Conservation (phyloP, 169 alveolate species). For the Perkinsus olseni region DNA sequence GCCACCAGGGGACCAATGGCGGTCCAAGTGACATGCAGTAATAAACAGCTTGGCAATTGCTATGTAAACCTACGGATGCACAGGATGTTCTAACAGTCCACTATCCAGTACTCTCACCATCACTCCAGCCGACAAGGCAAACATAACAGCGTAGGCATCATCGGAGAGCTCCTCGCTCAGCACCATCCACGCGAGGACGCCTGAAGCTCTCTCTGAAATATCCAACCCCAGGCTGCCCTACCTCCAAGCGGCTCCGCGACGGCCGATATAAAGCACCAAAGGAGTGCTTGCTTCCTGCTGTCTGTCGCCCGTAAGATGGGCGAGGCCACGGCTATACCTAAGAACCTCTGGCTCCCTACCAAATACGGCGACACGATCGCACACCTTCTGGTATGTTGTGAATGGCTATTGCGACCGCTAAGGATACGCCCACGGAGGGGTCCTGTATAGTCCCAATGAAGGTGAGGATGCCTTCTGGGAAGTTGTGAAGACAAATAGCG, state of each 20-base stretch:
- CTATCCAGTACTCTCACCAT: background rate
- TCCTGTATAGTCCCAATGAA: slow-evolving; percentile 8
- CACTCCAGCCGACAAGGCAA: background rate
- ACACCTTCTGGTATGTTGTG: slow-evolving; percentile 25
- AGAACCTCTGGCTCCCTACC: background rate
- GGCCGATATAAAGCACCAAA: background rate
- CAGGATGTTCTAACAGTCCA: background rate
- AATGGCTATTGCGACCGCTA: slow-evolving; percentile 20
- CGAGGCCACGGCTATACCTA: background rate
- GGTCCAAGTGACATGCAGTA: background rate
- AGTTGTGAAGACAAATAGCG: slow-evolving; percentile 18
- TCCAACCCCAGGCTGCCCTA: background rate
- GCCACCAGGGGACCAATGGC: background rate
- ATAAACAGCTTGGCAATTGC: background rate
- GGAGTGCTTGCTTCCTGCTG: background rate
- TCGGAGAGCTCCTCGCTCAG: background rate
- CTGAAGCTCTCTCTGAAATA: no score
- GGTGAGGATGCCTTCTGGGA: slow-evolving; percentile 21
- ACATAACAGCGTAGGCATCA: background rate
- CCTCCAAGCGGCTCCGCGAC: background rate
- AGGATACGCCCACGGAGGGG: slow-evolving; percentile 6
- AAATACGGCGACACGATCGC: background rate
- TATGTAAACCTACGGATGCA: background rate
- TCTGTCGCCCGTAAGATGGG: background rate
- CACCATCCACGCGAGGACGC: background rate